These are phyloP conservation scores for Ophidiomyces ophidiicola DNA, from an alignment of 2,329 filamentous ascomycete species.

Conservation along the genomic window DNA sequence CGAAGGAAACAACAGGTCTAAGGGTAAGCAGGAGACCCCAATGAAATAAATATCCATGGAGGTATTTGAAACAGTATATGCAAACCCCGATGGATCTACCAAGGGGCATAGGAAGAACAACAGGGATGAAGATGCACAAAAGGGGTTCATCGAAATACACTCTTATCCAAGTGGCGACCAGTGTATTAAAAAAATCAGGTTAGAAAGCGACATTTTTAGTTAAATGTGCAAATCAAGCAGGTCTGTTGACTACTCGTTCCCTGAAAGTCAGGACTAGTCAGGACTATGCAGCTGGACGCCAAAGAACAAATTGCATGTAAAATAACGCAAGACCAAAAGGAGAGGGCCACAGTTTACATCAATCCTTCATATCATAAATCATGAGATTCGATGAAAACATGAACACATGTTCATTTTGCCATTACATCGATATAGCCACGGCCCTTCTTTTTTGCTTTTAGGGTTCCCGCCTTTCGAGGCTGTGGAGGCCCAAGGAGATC, in stretches of 20 bases:
- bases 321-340: conserved; percentile 1
- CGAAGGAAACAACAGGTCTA: not conserved
- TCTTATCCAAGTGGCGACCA: too few species aligned
- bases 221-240: too few species aligned
- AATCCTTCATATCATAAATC: conserved; percentile 1
- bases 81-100: too few species aligned
- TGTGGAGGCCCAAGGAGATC: conserved; percentile 69
- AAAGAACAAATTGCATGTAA: not conserved
- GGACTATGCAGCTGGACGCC: not conserved
- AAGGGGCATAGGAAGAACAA: too few species aligned
- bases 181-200: too few species aligned
- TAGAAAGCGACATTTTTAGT: too few species aligned
- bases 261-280: too few species aligned
- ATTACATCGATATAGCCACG: conserved; percentile 94
- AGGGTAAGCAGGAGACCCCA: not conserved
- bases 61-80: conserved; percentile 1
- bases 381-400: conserved; percentile 1
- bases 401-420: conserved; percentile 50
- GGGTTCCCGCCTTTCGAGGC: conserved; percentile 51
- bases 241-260: too few species aligned
- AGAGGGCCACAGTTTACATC: too few species aligned
- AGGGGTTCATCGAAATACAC: too few species aligned
- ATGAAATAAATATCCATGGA: too few species aligned
- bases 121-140: too few species aligned
- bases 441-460: conserved; percentile 65